Conservation (phyloP, 495 filamentous ascomycete genomes). For the Extremus antarcticus region DNA sequence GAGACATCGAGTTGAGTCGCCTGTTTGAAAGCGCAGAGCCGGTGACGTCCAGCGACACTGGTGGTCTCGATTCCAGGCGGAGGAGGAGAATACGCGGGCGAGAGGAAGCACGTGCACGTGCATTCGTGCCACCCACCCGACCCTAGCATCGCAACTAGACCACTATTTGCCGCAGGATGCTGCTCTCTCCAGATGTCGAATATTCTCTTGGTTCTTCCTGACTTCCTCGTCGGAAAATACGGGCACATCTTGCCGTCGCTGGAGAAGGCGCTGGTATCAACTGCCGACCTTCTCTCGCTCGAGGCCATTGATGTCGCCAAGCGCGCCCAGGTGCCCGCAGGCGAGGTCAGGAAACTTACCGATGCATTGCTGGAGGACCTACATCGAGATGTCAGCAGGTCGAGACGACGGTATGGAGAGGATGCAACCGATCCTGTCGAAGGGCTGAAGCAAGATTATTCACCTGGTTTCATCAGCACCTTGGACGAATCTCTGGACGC, state of each 20-base stretch:
- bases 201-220: constrained; percentile 70
- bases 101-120: neutral
- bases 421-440: neutral
- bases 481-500: constrained; percentile 63
- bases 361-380: constrained; percentile 52
- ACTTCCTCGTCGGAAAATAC: constrained; percentile 58
- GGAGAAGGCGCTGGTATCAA: constrained; percentile 63
- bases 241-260: constrained; percentile 67
- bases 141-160: neutral
- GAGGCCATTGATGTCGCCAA: constrained; percentile 76
- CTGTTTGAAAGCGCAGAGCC: too few species aligned
- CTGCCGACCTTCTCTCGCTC: constrained; percentile 75
- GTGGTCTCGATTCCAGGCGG: neutral
- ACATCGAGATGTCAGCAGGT: constrained; percentile 36
- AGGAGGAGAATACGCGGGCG: neutral
- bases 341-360: constrained; percentile 63
- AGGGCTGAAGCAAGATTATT: neutral
- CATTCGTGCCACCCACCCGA: neutral
- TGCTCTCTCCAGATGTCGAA: constrained; percentile 57
- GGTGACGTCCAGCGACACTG: too few species aligned
- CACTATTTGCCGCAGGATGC: constrained; percentile 8
- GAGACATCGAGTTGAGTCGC: too few species aligned
- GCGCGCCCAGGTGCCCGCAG: constrained; percentile 69
- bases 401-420: constrained; percentile 33
- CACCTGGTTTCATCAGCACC: constrained; percentile 55